Evolutionary conservation across 192 early-diverging fungal genomes (phyloP).

Genomic region (Radiomyces spectabilis): DNA sequence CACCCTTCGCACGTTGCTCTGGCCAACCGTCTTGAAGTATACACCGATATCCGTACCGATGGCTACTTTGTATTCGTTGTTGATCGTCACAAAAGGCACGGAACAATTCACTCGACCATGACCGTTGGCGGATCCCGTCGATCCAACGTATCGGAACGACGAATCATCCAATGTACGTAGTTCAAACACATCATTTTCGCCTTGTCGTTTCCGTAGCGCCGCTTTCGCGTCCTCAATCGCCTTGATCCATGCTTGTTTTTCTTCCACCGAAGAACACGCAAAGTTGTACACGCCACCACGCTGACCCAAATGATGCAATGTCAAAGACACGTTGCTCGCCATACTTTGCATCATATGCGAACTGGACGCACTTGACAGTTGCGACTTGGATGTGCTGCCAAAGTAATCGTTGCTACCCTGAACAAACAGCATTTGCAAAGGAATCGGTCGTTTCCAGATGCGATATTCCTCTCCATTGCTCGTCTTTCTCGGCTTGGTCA

Average conservation of each 20-base stretch:
- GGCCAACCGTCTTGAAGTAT: slow-evolving; percentile 43
- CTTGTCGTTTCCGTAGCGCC: slow-evolving; percentile 26
- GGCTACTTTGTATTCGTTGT: slow-evolving; percentile 36
- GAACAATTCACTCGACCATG: slow-evolving; percentile 47
- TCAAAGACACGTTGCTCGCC: slow-evolving; percentile 1
- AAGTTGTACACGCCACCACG: slow-evolving; percentile 53
- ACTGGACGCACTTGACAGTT: not conserved
- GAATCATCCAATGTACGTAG: slow-evolving; percentile 39
- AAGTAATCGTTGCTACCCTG: not conserved
- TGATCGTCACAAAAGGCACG: slow-evolving; percentile 18
- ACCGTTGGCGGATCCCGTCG: not conserved
- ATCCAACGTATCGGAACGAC: slow-evolving; percentile 26
- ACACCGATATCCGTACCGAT: slow-evolving; percentile 85
- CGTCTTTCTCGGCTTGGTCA: slow-evolving; percentile 59
- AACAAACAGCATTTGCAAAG: slow-evolving; percentile 58
- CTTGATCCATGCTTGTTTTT: slow-evolving; percentile 74
- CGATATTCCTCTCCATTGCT: slow-evolving; percentile 53
- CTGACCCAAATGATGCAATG: slow-evolving; percentile 19
- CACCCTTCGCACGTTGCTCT: slow-evolving; percentile 44
- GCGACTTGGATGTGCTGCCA: not conserved
- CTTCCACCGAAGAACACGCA: slow-evolving; percentile 61
- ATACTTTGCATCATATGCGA: not conserved
- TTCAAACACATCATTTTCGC: slow-evolving; percentile 43
- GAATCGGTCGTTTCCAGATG: slow-evolving; percentile 66
- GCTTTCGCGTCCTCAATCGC: slow-evolving; percentile 63